phyloP scores from a whole-genome alignment of 2,329 filamentous ascomycete species.

The Zymoseptoria crescenta region DNA sequence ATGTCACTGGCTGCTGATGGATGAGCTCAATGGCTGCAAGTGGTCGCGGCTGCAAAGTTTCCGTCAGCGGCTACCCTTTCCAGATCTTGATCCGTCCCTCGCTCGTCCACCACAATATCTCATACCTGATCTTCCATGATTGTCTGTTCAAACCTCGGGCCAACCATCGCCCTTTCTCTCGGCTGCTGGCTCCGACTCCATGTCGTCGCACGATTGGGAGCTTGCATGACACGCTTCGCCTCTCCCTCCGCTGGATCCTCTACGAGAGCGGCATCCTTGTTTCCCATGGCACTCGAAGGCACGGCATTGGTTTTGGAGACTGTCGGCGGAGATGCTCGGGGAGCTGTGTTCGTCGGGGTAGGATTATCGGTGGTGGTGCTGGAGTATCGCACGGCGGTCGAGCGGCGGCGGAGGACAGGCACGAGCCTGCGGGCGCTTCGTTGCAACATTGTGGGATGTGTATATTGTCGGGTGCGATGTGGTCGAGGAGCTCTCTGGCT shows the following conservation, averaged over 20 bases:
- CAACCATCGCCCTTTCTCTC: constrained; percentile 76
- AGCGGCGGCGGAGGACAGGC: constrained; percentile 16
- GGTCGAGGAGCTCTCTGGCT: background rate
- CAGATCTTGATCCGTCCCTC: background rate
- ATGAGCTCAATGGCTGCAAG: constrained; percentile 89
- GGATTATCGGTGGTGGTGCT: constrained; percentile 33
- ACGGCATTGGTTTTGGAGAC: constrained; percentile 56
- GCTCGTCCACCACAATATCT: background rate
- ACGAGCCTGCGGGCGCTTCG: constrained; percentile 19
- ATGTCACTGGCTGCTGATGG: constrained; percentile 88
- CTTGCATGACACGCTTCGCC: constrained; percentile 58
- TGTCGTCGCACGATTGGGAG: constrained; percentile 71
- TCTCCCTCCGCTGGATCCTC: constrained; percentile 51
- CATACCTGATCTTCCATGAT: constrained; percentile 81
- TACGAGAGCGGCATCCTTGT: constrained; percentile 46
- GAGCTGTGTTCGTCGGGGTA: constrained; percentile 57
- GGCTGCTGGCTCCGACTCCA: constrained; percentile 86
- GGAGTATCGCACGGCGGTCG: constrained; percentile 9
- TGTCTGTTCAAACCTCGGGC: constrained; percentile 94
- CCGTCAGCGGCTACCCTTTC: constrained; percentile 17
- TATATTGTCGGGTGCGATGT: background rate
- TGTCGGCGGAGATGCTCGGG: constrained; percentile 31
- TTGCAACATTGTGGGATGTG: constrained; percentile 19
- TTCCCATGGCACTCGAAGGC: constrained; percentile 44
- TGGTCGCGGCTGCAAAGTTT: constrained; percentile 63